Percentiles rank a stretch among this genome's conserved stretches.
These are phyloP conservation scores for Rhizomucor miehei DNA, from an alignment of 371 early-diverging fungal species.

Conservation along the genomic window DNA sequence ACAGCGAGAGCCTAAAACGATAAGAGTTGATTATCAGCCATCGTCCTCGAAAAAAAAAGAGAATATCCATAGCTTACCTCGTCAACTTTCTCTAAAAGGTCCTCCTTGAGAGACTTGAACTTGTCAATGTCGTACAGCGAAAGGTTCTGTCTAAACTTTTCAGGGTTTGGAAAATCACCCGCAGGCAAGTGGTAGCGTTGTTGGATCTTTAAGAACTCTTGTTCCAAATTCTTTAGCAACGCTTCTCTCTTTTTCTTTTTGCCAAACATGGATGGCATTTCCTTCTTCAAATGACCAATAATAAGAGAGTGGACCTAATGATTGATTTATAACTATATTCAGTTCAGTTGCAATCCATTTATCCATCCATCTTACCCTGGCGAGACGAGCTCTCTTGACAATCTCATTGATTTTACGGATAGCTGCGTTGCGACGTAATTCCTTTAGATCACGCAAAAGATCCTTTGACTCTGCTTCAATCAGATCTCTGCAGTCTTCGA, in stretches of 20 bases:
- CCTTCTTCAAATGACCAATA: conserved; percentile 71
- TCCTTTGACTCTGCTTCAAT: conserved; percentile 78
- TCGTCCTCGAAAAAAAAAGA: too few species aligned
- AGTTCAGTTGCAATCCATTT: neutral
- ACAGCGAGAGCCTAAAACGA: conserved; percentile 19
- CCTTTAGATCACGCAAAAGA: conserved; percentile 67
- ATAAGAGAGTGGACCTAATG: conserved; percentile 74
- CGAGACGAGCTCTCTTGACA: conserved; percentile 82
- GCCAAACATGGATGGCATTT: conserved; percentile 82
- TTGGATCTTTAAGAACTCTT: conserved; percentile 75
- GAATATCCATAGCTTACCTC: conserved; percentile 34
- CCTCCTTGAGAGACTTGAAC: conserved; percentile 69
- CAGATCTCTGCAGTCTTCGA: conserved; percentile 70
- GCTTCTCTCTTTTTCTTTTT: conserved; percentile 74
- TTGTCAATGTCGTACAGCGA: conserved; percentile 74
- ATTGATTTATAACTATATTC: neutral
- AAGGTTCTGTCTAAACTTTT: conserved; percentile 59
- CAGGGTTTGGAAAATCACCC: conserved; percentile 74
- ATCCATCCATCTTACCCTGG: conserved; percentile 35
- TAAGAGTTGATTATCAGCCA: neutral
- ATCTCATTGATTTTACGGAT: conserved; percentile 87
- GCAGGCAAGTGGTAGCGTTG: conserved; percentile 65
- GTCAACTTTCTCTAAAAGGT: conserved; percentile 55
- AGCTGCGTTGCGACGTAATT: conserved; percentile 76
- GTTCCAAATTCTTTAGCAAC: conserved; percentile 65